Base-by-base conservation (phyloP, 2,329 filamentous ascomycete species). In the Trematosphaeria pertusa region DNA sequence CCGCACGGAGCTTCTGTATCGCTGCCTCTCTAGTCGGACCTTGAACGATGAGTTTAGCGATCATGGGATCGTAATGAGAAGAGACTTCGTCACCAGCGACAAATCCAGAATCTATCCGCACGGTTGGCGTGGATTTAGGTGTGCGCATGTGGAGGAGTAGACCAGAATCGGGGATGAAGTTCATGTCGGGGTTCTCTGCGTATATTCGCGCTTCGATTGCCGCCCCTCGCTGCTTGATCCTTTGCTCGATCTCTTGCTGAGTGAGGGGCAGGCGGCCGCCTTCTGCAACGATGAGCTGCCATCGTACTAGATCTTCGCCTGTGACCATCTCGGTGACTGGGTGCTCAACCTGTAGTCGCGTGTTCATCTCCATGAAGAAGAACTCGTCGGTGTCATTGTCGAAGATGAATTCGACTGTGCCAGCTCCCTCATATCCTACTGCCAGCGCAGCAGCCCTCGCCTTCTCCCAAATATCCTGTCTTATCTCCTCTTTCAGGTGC, bases 61-160 rank as follows among this genome's bases (percentile, higher is more conserved):
- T 96, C 94, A 99, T 99, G 20, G 94, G 94, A 61, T 99, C 94
- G 72, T 99, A 99, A 43, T 94, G 89, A 48, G 93, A 90, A 0
- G 92, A 95, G 2, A 99, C 89, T 53, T 91, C 90, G 68, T 96
- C 93, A 19, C 94, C 94, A 58, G 91, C 82, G 20, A 92, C 84
- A 69, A 97, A 97, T 1, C 94, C 94, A 35, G 92, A 91, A 65
- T 99, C 94, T 56, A 99, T 91, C 31, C 94, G 86, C 22, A 97
- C 83, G 54, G 91, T 88, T 1, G 87, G 81, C 28, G 84, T 82
- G 5, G 81, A 76, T 37, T 76, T 70, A 0, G 93, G 92, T 1
- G 89, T 91, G 24, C 84, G 82, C 9, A 97, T 83, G 69, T 97
- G 90, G 4, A 95, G 80, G 1, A 99, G 81, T 61, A 84, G 88